Base-by-base conservation (phyloP, 176 grass and related monocot species). In the Coix lacrymajobi region DNA sequence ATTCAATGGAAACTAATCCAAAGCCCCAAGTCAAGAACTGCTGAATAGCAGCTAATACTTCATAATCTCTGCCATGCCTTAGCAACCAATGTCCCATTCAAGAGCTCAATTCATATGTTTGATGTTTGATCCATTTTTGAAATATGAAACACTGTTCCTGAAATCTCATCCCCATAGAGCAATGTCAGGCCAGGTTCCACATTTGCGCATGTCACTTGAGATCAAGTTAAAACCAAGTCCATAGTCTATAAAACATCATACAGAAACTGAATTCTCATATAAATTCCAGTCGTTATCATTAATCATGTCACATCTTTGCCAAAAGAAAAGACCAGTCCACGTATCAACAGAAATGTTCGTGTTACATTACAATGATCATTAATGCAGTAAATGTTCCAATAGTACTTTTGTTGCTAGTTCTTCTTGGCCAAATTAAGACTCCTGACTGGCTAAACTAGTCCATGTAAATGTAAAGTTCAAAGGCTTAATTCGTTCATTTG, bases 401-500 rank as follows among this genome's bases (percentile, higher is more conserved):
- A 52, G 7, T 45, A 16, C 14, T 46, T 32, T 45, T 76, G n/a
- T 68, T 26, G 56, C 32, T 28, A 56, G 26, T 62, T 73, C 52
- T 49, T 54, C 19, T 28, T 70, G 44, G 24, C 43, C 44, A 66
- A 73, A 56, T 26, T 41, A 71, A 45, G 76, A 84, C 25, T 60
- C 37, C 7, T 81, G 49, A 48, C 46, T 12, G 15, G 79, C 22
- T 69, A 67, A 67, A 67, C 43, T 60, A 41, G 36, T 36, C 66
- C 78, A 79, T 79, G 86, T 82, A 77, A 88, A 65, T 54, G 69
- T 20, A 83, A 83, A 74, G 20, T 73, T 62, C 65, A 51, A 31
- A 25, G 17, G 39, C 46, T 20, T 22, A 8, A 33, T 49, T 44
- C 24, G 19, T 62, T 54, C 14, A n/a, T 62, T 80, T 6, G 25